Percentiles rank a stretch among this genome's conserved stretches.
phyloP scores from a whole-genome alignment of 176 grass and related monocot genomes.

The Cocos nucifera region DNA sequence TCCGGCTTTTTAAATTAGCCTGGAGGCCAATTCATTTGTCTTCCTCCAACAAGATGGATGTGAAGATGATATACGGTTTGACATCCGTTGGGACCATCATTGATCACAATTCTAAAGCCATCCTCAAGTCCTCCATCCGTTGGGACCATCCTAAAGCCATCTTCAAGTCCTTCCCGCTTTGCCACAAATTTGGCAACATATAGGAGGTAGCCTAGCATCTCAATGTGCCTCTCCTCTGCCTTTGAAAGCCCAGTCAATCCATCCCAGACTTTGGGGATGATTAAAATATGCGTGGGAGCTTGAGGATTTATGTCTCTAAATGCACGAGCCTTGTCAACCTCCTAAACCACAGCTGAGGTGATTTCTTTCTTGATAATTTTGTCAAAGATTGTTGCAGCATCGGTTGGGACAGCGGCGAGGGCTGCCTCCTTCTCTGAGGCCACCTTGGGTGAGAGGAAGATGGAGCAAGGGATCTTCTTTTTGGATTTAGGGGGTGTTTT shows the following conservation, averaged over 20 bases:
- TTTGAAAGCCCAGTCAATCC: constrained; percentile 77
- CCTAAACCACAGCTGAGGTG: too few relatives aligned
- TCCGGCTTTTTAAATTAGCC: constrained; percentile 28
- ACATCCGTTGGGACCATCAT: constrained; percentile 69
- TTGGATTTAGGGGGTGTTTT: too few relatives aligned
- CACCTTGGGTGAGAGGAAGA: too few relatives aligned
- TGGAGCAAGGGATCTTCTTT: too few relatives aligned
- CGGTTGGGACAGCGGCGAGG: too few relatives aligned
- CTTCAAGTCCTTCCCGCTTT: constrained; percentile 87
- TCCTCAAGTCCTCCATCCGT: constrained; percentile 79
- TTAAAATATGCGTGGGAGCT: constrained; percentile 59
- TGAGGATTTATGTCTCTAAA: constrained; percentile 92
- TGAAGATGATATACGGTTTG: constrained; percentile 93
- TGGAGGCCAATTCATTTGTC: constrained; percentile 87
- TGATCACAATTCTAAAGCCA: constrained; percentile 87
- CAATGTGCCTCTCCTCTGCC: constrained; percentile 13
- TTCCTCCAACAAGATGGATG: constrained; percentile 78
- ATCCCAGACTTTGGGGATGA: constrained; percentile 92
- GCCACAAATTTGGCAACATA: constrained; percentile 69
- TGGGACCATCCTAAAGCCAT: constrained; percentile 78
- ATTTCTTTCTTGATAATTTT: too few relatives aligned
- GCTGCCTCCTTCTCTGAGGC: too few relatives aligned
- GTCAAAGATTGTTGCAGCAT: too few relatives aligned
- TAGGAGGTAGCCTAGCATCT: constrained; percentile 71
- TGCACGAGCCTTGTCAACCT: constrained; percentile 85